Evolutionary conservation across 108 stramenopile genomes (phyloP), one percentile per base, ranked within the genome.

Genomic region (Cyclotella kingstonii): DNA sequence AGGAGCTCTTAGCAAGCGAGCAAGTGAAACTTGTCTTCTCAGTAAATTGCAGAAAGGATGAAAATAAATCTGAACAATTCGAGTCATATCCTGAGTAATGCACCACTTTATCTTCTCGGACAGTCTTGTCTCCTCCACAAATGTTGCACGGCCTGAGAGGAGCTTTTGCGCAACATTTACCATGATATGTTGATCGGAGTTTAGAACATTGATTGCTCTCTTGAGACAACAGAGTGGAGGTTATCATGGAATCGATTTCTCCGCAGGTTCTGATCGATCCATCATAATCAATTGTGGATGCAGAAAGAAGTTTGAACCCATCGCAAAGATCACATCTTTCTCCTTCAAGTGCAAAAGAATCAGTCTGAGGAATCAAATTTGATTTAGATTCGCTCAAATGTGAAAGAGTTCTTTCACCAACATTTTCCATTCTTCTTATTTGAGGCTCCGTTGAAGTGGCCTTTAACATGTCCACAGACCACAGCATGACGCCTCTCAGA

Each of bases 381-480:
- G 28, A 2, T 6, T 1, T 25, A 4, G 34, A 1, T 8, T 35
- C 30, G 11, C 21, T 19, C 19, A 36, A 10, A 1, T n/a, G 23
- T 7, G 44, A 46, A 21, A 60, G 58, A 1, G 44, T 39, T 18
- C 58, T 53, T 53, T 34, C 34, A 17, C 39, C 40, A 25, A 18
- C 22, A 8, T 18, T 19, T 58, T 36, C 38, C 36, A 45, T 15
- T 40, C 1, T 47, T 48, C 38, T 17, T 29, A 4, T 14, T 15
- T 44, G 45, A 35, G 60, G 39, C 30, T 27, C 29, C 1, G 60
- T 30, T 43, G 57, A 43, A 34, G 57, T 46, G 34, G 73, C 47
- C 60, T 67, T 62, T 35, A 75, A 55, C 77, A 78, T 78, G 44
- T 78, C 77, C n/a, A 73, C 43, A 15, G 77, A 78, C 77, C 77